phyloP scores from a whole-genome alignment of 208 protist genomes.

The Plasmodiophora brassicae region DNA sequence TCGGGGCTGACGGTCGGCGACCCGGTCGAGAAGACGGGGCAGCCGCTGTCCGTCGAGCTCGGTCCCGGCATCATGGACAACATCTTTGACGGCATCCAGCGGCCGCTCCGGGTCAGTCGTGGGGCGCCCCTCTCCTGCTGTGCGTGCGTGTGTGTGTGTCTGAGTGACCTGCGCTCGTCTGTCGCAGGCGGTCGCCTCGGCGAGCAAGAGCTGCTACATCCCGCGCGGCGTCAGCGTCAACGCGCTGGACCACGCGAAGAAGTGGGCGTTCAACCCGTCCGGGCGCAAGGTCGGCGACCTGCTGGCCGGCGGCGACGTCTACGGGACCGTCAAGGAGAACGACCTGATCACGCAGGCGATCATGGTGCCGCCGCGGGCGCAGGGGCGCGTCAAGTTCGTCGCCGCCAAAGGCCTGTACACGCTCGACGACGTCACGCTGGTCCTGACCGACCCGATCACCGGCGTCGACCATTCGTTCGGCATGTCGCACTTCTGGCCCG shows the following conservation, averaged over 20 bases:
- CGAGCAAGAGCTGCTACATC: constrained; percentile 94
- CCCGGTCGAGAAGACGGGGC: constrained; percentile 93
- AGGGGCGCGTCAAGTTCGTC: constrained; percentile 85
- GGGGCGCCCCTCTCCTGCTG: background rate
- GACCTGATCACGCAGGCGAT: constrained; percentile 92
- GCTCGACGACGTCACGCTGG: constrained; percentile 65
- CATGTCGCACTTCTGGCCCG: constrained; percentile 41
- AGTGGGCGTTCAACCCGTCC: constrained; percentile 89
- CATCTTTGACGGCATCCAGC: constrained; percentile 99
- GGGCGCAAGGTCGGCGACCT: constrained; percentile 79
- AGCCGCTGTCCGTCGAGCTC: constrained; percentile 98
- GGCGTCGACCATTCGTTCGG: background rate
- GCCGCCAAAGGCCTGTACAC: constrained; percentile 84
- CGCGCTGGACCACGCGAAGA: constrained; percentile 79
- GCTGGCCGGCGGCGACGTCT: constrained; percentile 91
- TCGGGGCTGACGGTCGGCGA: constrained; percentile 98
- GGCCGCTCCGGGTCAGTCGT: constrained; percentile 83
- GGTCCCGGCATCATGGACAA: constrained; percentile 98
- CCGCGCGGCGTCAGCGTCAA: constrained; percentile 93
- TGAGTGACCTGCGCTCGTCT: too few relatives aligned
- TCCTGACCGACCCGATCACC: background rate
- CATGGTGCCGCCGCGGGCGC: constrained; percentile 86
- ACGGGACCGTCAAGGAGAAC: constrained; percentile 91
- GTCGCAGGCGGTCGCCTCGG: constrained; percentile 82
- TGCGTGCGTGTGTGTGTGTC: too few relatives aligned